Percentiles rank a stretch among this genome's conserved stretches.
phyloP scores from a whole-genome alignment of 495 filamentous ascomycete genomes.

The Talaromyces adpressus region DNA sequence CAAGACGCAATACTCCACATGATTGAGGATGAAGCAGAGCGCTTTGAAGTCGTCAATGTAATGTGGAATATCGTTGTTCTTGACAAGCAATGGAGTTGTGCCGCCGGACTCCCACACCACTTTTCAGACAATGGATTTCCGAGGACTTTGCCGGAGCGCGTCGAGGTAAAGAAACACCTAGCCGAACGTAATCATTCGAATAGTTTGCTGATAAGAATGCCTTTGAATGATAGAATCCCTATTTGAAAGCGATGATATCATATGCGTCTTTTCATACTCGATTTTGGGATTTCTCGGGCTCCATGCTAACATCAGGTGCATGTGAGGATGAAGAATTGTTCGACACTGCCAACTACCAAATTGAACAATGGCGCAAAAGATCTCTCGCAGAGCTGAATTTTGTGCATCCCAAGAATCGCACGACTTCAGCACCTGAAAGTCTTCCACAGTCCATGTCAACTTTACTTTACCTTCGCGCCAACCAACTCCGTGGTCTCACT shows the following conservation, averaged over 20 bases:
- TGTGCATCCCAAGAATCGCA: constrained; percentile 14
- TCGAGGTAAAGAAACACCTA: constrained; percentile 58
- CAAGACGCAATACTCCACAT: constrained; percentile 58
- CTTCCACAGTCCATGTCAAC: constrained; percentile 48
- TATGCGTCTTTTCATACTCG: constrained; percentile 71
- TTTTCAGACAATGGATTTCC: constrained; percentile 41
- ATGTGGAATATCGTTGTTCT: constrained; percentile 48
- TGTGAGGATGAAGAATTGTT: constrained; percentile 52
- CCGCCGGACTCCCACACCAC: constrained; percentile 43
- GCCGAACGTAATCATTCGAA: background rate
- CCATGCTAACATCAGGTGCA: constrained; percentile 44
- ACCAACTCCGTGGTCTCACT: constrained; percentile 59
- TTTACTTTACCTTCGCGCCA: constrained; percentile 56
- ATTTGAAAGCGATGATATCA: constrained; percentile 71
- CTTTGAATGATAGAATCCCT: constrained; percentile 57
- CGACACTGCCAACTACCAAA: constrained; percentile 67
- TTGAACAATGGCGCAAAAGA: constrained; percentile 59
- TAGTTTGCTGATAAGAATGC: background rate
- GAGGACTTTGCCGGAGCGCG: constrained; percentile 32
- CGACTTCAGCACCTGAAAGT: constrained; percentile 28
- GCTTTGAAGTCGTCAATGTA: constrained; percentile 42
- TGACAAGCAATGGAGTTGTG: constrained; percentile 47
- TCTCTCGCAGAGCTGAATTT: constrained; percentile 32
- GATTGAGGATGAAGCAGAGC: background rate
- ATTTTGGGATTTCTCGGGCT: constrained; percentile 63